Evolutionary conservation across 2,329 filamentous ascomycete genomes (phyloP).

Genomic region (Colletotrichum kahawae): DNA sequence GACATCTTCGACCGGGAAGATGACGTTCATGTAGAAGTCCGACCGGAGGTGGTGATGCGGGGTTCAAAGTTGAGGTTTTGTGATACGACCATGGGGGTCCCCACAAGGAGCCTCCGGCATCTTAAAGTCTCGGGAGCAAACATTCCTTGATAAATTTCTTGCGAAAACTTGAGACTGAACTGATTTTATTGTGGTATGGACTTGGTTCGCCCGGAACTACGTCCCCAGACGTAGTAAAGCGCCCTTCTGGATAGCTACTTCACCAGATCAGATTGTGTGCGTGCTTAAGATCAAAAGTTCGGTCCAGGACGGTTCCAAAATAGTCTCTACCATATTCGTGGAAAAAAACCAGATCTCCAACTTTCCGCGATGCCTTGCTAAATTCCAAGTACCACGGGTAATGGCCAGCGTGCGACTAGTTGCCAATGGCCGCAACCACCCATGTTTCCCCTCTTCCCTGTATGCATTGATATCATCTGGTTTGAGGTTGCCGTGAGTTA

Average conservation of each 20-base stretch:
- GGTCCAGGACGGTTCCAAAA: not conserved
- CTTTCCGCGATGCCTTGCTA: slow-evolving; percentile 10
- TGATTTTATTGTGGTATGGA: not conserved
- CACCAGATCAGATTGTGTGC: not conserved
- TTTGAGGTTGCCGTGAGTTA: slow-evolving; percentile 18
- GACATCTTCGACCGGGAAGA: not conserved
- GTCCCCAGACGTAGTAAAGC: not conserved
- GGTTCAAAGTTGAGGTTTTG: not conserved
- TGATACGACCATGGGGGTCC: not conserved
- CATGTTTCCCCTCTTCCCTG: not conserved
- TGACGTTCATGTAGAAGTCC: not conserved
- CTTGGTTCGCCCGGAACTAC: not conserved
- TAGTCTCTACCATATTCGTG: not conserved
- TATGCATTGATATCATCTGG: slow-evolving; percentile 3
- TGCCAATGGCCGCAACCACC: slow-evolving; percentile 9
- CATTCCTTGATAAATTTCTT: not conserved
- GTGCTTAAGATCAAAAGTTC: not conserved
- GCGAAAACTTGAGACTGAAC: not conserved
- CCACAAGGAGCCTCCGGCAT: not conserved
- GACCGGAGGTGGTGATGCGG: not conserved
- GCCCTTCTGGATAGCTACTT: not conserved
- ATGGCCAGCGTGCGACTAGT: slow-evolving; percentile 15
- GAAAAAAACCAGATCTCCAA: not conserved
- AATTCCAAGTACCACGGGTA: slow-evolving; percentile 21
- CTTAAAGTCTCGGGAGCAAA: not conserved